Base-by-base conservation (phyloP, 2,329 filamentous ascomycete species). In the Colletotrichum neosansevieriae region DNA sequence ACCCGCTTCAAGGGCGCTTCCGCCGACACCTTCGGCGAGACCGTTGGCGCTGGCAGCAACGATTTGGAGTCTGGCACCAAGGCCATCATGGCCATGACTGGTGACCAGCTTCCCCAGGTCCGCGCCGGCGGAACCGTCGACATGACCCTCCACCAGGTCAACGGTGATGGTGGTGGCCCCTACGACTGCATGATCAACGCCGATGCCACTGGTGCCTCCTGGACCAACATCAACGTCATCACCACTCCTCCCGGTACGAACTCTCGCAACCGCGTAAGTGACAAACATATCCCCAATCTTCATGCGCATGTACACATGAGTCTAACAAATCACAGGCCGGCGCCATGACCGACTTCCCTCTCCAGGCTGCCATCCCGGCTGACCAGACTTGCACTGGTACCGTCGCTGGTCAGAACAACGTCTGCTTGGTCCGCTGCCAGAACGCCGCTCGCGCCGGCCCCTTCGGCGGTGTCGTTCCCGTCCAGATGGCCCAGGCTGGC, bases 361-460 rank as follows among this genome's bases (percentile, higher is more conserved):
- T 89, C 17, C 82, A 78, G 44, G 86, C 83, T n/a, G 9, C 79
- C n/a, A 83, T 89, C 66, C 83, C 86, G 0, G 83, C 82, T 21
- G 77, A 77, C 63, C 82, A 84, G 77, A 73, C 76, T 38, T 89
- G 87, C 79, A 87, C 85, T 15, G 87, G 87, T 58, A 86, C 82
- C 49, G 83, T 86, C 10, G 86, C 84, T 12, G 87, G 85, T 24
- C 82, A 86, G 77, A 76, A 79, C 45, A 86, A 86, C 72, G 81
- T 88, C 71, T 89, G 87, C 79, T 83, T 89, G 74, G 86, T 89
- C 51, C 82, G 85, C 32, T 88, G 86, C 77, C 77, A 86, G 77
- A 89, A 89, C 76, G 80, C 79, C 1, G 86, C 86, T 76, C 80
- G 79, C 2, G 85, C 86, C 53, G 86, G 86, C 12, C 86, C 86